Base-by-base conservation (phyloP, 2,329 filamentous ascomycete genomes). In the Fusarium equiseti region DNA sequence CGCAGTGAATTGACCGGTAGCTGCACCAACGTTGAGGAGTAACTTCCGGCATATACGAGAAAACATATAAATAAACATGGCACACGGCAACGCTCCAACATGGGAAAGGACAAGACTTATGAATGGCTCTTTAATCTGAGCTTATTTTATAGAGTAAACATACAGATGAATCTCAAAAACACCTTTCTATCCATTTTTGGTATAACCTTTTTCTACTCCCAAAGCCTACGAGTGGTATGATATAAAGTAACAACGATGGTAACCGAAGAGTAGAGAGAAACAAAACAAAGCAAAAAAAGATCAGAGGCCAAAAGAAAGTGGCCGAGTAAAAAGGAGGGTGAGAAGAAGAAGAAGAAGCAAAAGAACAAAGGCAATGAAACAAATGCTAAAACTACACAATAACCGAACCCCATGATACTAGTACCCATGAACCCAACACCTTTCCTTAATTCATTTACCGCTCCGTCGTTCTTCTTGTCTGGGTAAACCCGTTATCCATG, bases 101-200 rank as follows among this genome's bases (percentile, higher is more conserved):
- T 16, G 27, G 16, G 10, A 42, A 42, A 5, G 16, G n/a, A 8
- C 9, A 18, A 29, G 13, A 13, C 40, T 40, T 26, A 38, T 15
- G 42, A 29, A 29, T 40, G 12, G 32, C 51, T 26, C 56, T 42
- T 53, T 45, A 53, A 50, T 31, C 27, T 38, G 35, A 61, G 44
- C 52, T 52, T 42, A 18, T 51, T 31, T 44, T 40, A n/a, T 42
- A 65, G 11, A 18, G 35, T 44, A 45, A 63, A 58, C 60, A 65
- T 57, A 66, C 42, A 62, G 59, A 56, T 57, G 44, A 57, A 64
- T 45, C 46, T 52, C 60, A 63, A 56, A 51, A 73, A 75, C 71
- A 75, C 73, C 73, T 58, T 68, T 75, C 73, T 75, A 75, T 73
- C 73, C 73, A 71, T 71, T 75, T 74, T 75, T 75, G 73, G 70